phyloP scores from a whole-genome alignment of 1,284 basidiomycete species.

The Ceratobasidium papillatum region DNA sequence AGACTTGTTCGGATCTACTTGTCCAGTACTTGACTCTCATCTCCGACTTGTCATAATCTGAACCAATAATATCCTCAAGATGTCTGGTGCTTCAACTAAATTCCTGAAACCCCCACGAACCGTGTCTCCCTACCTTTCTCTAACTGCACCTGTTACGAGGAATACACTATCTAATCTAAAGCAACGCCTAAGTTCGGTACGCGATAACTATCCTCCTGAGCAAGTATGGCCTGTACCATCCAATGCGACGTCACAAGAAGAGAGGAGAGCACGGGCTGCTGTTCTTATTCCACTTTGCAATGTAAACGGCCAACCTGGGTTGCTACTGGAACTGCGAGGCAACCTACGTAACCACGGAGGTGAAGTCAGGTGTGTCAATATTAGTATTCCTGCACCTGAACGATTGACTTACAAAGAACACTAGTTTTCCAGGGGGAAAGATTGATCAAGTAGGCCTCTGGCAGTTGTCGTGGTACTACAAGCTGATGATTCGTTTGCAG shows the following conservation, averaged over 20 bases:
- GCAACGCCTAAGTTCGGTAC: slow-evolving; percentile 11
- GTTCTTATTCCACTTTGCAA: slow-evolving; percentile 80
- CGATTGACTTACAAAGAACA: slow-evolving; percentile 1
- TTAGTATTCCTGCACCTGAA: background rate
- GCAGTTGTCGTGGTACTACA: background rate
- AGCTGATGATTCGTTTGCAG: slow-evolving; percentile 52
- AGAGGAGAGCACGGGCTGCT: slow-evolving; percentile 57
- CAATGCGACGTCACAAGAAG: background rate
- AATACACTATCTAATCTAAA: slow-evolving; percentile 29
- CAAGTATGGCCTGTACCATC: slow-evolving; percentile 3
- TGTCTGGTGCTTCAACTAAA: slow-evolving; percentile 1
- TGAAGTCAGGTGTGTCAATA: slow-evolving; percentile 72
- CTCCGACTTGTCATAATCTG: background rate
- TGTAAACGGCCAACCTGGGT: slow-evolving; percentile 67
- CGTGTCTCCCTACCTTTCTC: slow-evolving; percentile 33
- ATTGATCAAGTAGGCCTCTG: slow-evolving; percentile 63
- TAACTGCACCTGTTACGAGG: slow-evolving; percentile 38
- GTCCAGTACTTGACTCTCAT: too few relatives aligned
- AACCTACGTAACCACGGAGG: slow-evolving; percentile 73
- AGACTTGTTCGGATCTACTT: background rate
- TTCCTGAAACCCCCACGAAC: slow-evolving; percentile 23
- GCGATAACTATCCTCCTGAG: slow-evolving; percentile 23
- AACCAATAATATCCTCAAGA: background rate
- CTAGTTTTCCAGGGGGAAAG: slow-evolving; percentile 80
- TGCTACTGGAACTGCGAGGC: slow-evolving; percentile 77